Base-by-base conservation (phyloP, 352 stramenopile species). In the Lagenidium sp. region DNA sequence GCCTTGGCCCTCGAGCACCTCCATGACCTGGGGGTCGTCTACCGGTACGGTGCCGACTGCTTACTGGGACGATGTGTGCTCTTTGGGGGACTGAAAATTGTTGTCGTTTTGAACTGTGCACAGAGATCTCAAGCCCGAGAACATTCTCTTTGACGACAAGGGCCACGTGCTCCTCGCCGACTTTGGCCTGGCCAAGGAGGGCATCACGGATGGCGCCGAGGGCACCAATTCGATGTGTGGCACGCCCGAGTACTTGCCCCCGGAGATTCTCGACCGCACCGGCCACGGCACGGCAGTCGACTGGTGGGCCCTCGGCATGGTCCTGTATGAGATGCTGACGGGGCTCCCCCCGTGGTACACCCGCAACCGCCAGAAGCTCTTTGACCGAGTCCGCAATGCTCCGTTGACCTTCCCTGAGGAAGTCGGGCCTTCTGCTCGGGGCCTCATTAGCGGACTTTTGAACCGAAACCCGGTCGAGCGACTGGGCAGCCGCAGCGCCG, bases 261-360 rank as follows among this genome's bases (percentile, higher is more conserved):
- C 89, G 24, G 87, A 97, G 68, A 94, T 97, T 44, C 52, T 97
- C 6, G 78, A 88, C 62, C 76, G 82, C 36, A 71, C 88, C 30
- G 85, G 82, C 30, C 82, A 97, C 60, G 88, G 88, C 49, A 95
- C 81, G 6, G 80, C 82, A 15, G 85, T 95, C 11, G 88, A 97
- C 60, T 97, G 87, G 85, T 97, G 88, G 88, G 82, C 82, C 12
- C 75, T 97, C 19, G 88, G 80, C 30, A 90, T 90, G 74, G 75
- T 97, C 44, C 63, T 97, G 12, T 97, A 96, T 66, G 87, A 97
- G 52, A 96, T 97, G 87, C 71, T 97, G 24, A 97, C 81, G 51
- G 86, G 86, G 0, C 63, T 96, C 30, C 85, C 85, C 12, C 86
- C 82, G 13, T 96, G 86, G 86, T 96, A 96, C 76, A 96, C 84